Base-by-base conservation (phyloP, 129 eudicot species). In the Deinandra increscens region DNA sequence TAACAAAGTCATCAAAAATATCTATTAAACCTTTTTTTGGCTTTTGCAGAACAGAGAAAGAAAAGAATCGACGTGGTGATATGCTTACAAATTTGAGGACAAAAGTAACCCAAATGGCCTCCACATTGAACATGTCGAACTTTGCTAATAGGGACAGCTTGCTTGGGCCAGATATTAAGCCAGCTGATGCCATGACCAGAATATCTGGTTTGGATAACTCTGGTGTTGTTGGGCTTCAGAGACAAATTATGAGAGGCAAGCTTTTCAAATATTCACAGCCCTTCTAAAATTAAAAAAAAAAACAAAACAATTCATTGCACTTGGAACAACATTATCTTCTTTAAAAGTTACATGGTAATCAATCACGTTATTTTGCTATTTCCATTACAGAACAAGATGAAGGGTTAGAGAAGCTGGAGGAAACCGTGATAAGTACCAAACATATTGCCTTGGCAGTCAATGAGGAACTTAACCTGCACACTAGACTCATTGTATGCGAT, bases 381-480 rank as follows among this genome's bases (percentile, higher is more conserved):
- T 3, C 64, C 62, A 22, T 54, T 75, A 42, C 87, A 93, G 98
- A 89, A 68, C 97, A 94, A 87, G 99, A 94, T 64, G 99, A 89
- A 70, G 99, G 90, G 74, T 88, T 94, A 76, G 99, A 89, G 68
- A 81, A 82, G 71, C 75, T 94, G 87, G 99, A 94, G 86, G 95
- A 85, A 77, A 84, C 96, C 39, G 97, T 94, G 58, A 69, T 80
- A 60, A 94, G 97, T 82, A 87, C 95, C 20, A 94, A 94, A 75
- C 99, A 94, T 71, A 89, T 94, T 69, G 97, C 99, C 6, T 73
- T 94, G 79, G 88, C 99, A 20, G 93, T 94, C 72, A 89, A 94
- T 77, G 99, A 94, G 79, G 99, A 94, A 77, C 99, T 94, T 72
- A 79, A 77, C 81, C 79, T 94, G 43, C 99, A 94, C 76, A 85